These are phyloP conservation scores for Musa troglodytarum DNA, from an alignment of 176 grass and related monocot genomes.

Conservation along the genomic window DNA sequence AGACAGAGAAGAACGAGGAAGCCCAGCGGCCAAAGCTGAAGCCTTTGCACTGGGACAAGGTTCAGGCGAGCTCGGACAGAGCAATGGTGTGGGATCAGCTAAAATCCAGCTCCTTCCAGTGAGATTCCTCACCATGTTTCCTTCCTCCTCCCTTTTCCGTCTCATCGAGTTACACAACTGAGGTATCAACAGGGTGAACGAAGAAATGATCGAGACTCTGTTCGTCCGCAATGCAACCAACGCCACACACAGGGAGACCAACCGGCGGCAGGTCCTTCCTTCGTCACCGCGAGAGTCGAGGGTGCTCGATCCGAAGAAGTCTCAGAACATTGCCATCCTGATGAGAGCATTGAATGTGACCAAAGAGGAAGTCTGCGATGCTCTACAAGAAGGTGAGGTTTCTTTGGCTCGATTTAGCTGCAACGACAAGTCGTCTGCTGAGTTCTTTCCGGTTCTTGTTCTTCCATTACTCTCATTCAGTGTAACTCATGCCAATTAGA, in stretches of 20 bases:
- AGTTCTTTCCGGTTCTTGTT: background rate
- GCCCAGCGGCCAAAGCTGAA: conserved; percentile 42
- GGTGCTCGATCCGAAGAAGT: conserved; percentile 51
- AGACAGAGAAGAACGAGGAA: conserved; percentile 19
- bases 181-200: conserved; percentile 41
- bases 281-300: conserved; percentile 27
- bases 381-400: conserved; percentile 51
- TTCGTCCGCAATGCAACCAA: conserved; percentile 49
- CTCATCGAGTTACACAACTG: background rate
- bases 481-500: too few species aligned
- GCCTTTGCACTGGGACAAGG: conserved; percentile 74
- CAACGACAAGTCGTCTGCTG: background rate
- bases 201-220: conserved; percentile 65
- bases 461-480: background rate
- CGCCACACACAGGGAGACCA: conserved; percentile 1
- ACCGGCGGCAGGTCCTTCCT: background rate
- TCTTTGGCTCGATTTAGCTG: background rate
- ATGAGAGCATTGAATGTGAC: conserved; percentile 43
- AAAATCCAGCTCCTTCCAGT: conserved; percentile 67
- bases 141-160: background rate
- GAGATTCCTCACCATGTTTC: conserved; percentile 10
- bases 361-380: conserved; percentile 66
- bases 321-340: conserved; percentile 71
- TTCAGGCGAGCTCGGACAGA: conserved; percentile 50
- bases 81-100: conserved; percentile 74